phyloP scores from a whole-genome alignment of 1,284 basidiomycete species.

The Tilletia horrida region DNA sequence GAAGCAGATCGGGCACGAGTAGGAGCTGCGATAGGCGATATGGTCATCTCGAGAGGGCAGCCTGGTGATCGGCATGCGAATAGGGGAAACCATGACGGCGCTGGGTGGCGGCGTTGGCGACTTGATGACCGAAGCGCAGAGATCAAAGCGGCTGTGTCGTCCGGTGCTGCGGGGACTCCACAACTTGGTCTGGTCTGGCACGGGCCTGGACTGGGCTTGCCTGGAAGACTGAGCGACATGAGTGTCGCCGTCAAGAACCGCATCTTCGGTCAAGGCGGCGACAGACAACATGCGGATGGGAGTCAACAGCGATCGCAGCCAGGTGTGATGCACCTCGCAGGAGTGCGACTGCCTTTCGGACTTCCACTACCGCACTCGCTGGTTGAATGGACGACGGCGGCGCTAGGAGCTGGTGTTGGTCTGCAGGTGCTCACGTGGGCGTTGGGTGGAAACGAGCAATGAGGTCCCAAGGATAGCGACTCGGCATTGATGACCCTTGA shows the following conservation, averaged over 20 bases:
- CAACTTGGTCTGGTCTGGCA: constrained; percentile 1
- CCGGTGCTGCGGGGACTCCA: neutral
- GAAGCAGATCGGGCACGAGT: neutral
- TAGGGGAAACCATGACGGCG: neutral
- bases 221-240: neutral
- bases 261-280: no score
- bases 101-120: constrained; percentile 1
- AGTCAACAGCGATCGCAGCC: neutral
- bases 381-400: constrained; percentile 7
- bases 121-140: neutral
- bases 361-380: neutral
- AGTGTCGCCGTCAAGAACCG: no score
- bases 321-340: neutral
- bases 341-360: neutral
- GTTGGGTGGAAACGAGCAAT: neutral
- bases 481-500: no score
- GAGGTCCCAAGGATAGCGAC: neutral
- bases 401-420: neutral
- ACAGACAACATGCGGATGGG: no score
- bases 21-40: constrained; percentile 1
- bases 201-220: constrained; percentile 1
- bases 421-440: constrained; percentile 2
- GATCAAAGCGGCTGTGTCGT: neutral
- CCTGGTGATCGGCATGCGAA: neutral
- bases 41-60: neutral